Base-by-base conservation (phyloP, 2,329 filamentous ascomycete species). In the Claviceps pazoutovae region DNA sequence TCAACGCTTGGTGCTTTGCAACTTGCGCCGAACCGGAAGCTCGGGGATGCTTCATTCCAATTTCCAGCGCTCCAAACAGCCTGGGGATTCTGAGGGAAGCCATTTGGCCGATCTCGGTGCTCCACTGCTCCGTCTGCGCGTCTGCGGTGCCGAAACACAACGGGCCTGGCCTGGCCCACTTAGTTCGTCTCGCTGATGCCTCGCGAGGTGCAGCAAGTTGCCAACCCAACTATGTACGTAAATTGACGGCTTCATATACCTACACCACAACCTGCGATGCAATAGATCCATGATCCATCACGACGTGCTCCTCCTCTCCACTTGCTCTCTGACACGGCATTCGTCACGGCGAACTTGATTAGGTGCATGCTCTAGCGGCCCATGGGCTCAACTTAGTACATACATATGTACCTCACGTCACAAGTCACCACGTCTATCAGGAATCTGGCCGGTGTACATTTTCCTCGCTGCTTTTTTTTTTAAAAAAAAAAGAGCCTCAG, bases 1-100 rank as follows among this genome's bases (percentile, higher is more conserved):
- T 55, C 42, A 14, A 43, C 3, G 19, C 42, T 1, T 16, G 57
- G 51, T 58, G 62, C 58, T 50, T 50, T 50, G 30, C 42, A 44
- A 19, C 37, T 50, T 48, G 30, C 23, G 43, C 11, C 21, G 37
- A 26, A 45, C 38, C 21, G 42, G 30, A 34, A 34, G 30, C 30
- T 11, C 30, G 30, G 30, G 30, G 30, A 30, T 34, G 30, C 30
- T 34, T 34, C 30, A 4, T 11, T 34, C 9, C 30, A 34, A 34
- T 34, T 34, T 34, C 9, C 30, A 34, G 9, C 9, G 30, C 9
- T 34, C 9, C 30, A 34, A 34, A 4, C 30, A 34, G 9, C 30
- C 30, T 34, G 30, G 9, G 30, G 21, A 21, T 21, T 21, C 21
- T 21, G 21, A 21, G 21, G 21, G 30, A 34, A 34, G 9, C 30